Percentiles rank a stretch among this genome's conserved stretches.
These are phyloP conservation scores for Cryptosporidium tyzzeri DNA, from an alignment of 169 alveolate genomes.

Conservation along the genomic window DNA sequence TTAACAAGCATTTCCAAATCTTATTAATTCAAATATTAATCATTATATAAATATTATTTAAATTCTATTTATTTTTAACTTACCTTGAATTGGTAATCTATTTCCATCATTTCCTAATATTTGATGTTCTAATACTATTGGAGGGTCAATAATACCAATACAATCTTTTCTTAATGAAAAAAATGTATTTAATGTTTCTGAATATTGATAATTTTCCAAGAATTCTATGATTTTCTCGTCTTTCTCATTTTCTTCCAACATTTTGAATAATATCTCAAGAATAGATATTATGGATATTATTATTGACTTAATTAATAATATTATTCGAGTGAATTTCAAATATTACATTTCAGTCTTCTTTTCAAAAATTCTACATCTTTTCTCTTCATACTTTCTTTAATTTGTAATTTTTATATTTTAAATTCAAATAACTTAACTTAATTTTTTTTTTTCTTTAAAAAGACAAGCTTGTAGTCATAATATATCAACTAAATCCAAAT, in stretches of 20 bases:
- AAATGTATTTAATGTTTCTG: constrained; percentile 29
- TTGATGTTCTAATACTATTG: constrained; percentile 66
- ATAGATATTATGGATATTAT: too few species aligned
- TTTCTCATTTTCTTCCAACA: not conserved
- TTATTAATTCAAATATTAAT: not conserved
- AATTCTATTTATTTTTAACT: not conserved
- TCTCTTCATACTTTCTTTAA: too few species aligned
- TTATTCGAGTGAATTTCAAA: too few species aligned
- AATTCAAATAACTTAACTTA: too few species aligned
- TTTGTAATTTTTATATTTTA: too few species aligned
- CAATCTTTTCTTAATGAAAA: constrained; percentile 41
- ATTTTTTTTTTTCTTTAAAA: too few species aligned
- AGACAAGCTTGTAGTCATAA: too few species aligned
- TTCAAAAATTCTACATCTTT: too few species aligned
- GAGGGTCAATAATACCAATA: constrained; percentile 35
- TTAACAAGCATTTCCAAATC: constrained; percentile 64
- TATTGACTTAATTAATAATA: too few species aligned
- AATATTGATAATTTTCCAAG: constrained; percentile 10
- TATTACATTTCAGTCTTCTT: too few species aligned
- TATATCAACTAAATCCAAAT: too few species aligned
- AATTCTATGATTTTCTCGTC: constrained; percentile 11
- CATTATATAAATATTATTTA: too few species aligned
- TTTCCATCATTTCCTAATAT: constrained; percentile 18
- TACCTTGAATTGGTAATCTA: constrained; percentile 31
- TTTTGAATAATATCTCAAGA: not conserved